Evolutionary conservation across 2,329 filamentous ascomycete genomes (phyloP).

Genomic region (Pseudocercospora fijiensis): DNA sequence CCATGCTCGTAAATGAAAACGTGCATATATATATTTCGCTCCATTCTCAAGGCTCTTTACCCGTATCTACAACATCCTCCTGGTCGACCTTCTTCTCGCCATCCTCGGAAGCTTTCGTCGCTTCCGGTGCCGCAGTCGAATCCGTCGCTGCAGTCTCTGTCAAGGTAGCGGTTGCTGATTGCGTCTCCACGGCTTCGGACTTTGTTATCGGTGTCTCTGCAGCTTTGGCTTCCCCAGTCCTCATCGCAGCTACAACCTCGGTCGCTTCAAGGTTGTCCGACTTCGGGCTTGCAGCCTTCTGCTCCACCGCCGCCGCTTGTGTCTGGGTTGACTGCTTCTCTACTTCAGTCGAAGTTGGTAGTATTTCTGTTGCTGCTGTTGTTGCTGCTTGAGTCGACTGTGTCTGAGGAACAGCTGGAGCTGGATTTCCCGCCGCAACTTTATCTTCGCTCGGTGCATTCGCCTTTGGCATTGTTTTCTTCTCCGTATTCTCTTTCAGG

Average conservation of each 20-base stretch:
- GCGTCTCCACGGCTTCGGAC: not conserved
- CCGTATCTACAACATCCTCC: not conserved
- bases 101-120: not conserved
- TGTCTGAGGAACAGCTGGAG: not conserved
- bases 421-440: not conserved
- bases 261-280: not conserved
- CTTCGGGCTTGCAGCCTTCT: not conserved
- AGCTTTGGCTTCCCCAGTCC: not conserved
- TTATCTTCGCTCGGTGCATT: not conserved
- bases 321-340: not conserved
- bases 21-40: not conserved
- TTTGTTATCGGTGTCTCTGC: not conserved
- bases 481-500: slow-evolving; percentile 6
- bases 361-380: not conserved
- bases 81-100: not conserved
- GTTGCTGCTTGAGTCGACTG: not conserved
- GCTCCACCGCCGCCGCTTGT: not conserved
- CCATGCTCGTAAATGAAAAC: not conserved
- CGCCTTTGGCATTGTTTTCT: slow-evolving; percentile 6
- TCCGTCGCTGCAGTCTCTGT: not conserved
- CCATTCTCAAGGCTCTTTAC: not conserved
- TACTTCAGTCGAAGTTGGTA: not conserved
- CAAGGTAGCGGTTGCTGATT: not conserved
- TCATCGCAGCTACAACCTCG: not conserved
- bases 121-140: not conserved